Evolutionary conservation across 1,284 basidiomycete species (phyloP).

Genomic region (Ganoderma meredithae): DNA sequence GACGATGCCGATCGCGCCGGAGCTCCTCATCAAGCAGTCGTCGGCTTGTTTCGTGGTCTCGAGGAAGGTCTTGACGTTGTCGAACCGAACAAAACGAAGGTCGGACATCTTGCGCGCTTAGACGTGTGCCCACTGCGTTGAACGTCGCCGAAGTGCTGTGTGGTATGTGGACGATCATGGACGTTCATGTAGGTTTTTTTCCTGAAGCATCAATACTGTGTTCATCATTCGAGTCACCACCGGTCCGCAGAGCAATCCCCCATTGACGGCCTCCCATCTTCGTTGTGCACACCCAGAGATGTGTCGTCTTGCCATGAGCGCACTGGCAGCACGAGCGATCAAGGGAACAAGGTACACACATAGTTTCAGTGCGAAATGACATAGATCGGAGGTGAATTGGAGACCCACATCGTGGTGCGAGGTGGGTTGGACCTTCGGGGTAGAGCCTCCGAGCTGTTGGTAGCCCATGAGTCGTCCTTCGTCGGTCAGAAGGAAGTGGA

Average conservation of each 20-base stretch:
- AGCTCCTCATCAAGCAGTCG: conserved; percentile 32
- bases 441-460: background rate
- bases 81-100: conserved; percentile 27
- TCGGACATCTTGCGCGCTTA: conserved; percentile 11
- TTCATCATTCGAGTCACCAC: background rate
- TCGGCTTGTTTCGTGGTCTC: conserved; percentile 24
- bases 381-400: background rate
- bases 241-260: background rate
- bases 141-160: background rate
- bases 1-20: background rate
- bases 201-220: background rate
- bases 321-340: background rate
- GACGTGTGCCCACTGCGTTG: background rate
- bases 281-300: background rate
- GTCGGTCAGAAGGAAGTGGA: background rate
- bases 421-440: background rate
- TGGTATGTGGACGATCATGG: no score
- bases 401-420: background rate
- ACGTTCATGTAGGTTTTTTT: background rate
- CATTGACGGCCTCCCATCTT: background rate
- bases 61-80: conserved; percentile 19
- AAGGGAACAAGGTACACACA: background rate
- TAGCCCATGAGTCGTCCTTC: background rate
- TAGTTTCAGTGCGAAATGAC: background rate
- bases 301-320: background rate